phyloP scores from a whole-genome alignment of 441 rosid genomes.

The Populus hybrid region DNA sequence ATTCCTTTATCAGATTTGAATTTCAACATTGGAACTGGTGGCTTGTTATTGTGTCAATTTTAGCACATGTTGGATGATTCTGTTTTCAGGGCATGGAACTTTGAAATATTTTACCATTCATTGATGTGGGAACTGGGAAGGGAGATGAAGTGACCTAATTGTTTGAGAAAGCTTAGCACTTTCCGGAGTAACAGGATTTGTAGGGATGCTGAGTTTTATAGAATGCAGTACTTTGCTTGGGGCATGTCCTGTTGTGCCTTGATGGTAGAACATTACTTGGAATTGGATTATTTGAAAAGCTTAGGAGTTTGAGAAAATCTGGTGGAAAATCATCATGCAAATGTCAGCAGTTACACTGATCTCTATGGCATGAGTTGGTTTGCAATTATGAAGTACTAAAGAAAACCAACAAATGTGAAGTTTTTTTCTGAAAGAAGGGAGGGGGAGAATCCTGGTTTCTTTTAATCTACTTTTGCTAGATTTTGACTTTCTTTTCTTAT shows the following conservation, averaged over 20 bases:
- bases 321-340: too few relatives aligned
- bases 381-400: too few relatives aligned
- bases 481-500: background rate
- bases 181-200: background rate
- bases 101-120: background rate
- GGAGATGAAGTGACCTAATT: background rate
- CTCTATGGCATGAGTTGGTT: too few relatives aligned
- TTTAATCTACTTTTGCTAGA: background rate
- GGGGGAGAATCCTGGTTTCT: background rate
- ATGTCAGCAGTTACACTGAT: too few relatives aligned
- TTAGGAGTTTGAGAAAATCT: background rate
- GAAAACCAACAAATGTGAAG: too few relatives aligned
- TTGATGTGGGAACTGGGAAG: background rate
- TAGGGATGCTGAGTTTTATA: background rate
- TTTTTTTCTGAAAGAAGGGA: too few relatives aligned
- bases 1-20: background rate
- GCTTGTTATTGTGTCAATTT: background rate
- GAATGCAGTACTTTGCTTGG: background rate
- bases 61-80: background rate
- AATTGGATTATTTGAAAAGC: too few relatives aligned
- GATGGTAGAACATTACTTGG: background rate
- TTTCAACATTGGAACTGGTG: background rate
- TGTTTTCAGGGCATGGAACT: background rate
- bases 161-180: background rate
- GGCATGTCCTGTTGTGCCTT: background rate